Base-by-base conservation (phyloP, 1,284 basidiomycete species). In the Volvariella volvacea region DNA sequence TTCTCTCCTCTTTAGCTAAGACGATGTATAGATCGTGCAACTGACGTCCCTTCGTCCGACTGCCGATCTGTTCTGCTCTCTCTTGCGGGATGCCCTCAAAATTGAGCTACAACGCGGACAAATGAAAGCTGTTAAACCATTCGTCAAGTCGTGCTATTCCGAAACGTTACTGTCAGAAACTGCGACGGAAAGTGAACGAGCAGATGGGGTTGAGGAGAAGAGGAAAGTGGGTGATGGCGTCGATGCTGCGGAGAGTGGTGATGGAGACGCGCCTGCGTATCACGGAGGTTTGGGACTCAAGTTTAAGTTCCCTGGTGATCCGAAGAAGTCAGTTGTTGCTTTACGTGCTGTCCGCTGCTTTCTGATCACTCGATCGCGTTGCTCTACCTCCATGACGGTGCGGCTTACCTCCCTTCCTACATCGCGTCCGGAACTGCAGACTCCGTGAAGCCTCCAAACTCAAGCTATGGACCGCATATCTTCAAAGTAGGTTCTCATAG, bases 401-500 rank as follows among this genome's bases (percentile, higher is more conserved):
- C n/a, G n/a, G n/a, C n/a, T n/a, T n/a, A n/a, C n/a, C 4, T 30
- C 10, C 4, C 54, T n/a, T n/a, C n/a, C n/a, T n/a, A n/a, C n/a
- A n/a, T n/a, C n/a, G n/a, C n/a, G n/a, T 28, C 25, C 12, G 25
- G 12, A 7, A 15, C 10, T 4, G 28, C 9, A 92, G 88, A 65
- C 73, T 97, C 50, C 80, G 95, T 22, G 96, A 99, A 66, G 90
- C 92, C 45, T 96, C 92, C 34, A 99, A 99, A 66, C 85, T 96
- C 56, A 98, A 96, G 63, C 76, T 99, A 10, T 99, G 96, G 96
- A 86, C 84, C 16, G 80, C 83, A 45, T 99, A 99, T 63, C 74
- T 95, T 31, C 72, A 76, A 55, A 70, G 91, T 93, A 56, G 50
- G 78, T 54, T 47, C 22, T 39, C 16, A n/a, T n/a, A n/a, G n/a